Conservation (phyloP, 2,329 filamentous ascomycete genomes). For the Thielaviopsis punctulata region DNA sequence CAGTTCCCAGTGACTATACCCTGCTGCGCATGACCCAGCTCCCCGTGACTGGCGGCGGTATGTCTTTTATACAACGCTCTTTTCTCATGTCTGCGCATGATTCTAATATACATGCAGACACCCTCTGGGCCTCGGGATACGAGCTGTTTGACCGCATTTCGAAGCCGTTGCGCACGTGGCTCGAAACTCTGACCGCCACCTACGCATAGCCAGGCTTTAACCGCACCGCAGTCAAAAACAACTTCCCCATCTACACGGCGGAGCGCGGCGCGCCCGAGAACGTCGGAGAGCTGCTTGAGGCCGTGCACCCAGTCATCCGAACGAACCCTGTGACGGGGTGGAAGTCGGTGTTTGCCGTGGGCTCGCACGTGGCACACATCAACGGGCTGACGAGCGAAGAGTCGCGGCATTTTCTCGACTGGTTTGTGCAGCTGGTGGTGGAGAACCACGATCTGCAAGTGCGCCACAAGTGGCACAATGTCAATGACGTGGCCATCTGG, state of each 20-base stretch:
- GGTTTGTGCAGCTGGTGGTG: slow-evolving; percentile 32
- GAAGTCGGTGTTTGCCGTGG: slow-evolving; percentile 36
- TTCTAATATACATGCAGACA: slow-evolving; percentile 22
- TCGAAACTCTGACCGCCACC: slow-evolving; percentile 40
- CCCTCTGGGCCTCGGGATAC: slow-evolving; percentile 51
- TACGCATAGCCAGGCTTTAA: slow-evolving; percentile 34
- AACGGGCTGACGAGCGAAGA: slow-evolving; percentile 32
- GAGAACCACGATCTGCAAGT: slow-evolving; percentile 42
- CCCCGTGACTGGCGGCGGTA: slow-evolving; percentile 35
- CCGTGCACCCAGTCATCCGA: slow-evolving; percentile 36
- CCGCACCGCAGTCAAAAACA: slow-evolving; percentile 26
- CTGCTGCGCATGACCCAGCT: slow-evolving; percentile 35
- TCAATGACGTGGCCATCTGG: slow-evolving; percentile 33
- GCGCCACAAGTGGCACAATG: slow-evolving; percentile 25
- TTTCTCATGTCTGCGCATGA: background rate
- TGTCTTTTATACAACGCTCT: slow-evolving; percentile 13
- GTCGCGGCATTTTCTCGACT: slow-evolving; percentile 30
- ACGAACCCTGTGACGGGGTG: slow-evolving; percentile 42
- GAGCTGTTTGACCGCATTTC: slow-evolving; percentile 49
- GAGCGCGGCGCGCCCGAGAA: slow-evolving; percentile 34
- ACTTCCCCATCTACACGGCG: slow-evolving; percentile 28
- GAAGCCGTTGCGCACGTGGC: slow-evolving; percentile 35
- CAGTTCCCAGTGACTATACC: slow-evolving; percentile 45
- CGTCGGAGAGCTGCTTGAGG: slow-evolving; percentile 28
- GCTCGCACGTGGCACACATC: slow-evolving; percentile 32